Evolutionary conservation across 2,329 filamentous ascomycete species (phyloP).

Genomic region (Raffaelea albimanens): DNA sequence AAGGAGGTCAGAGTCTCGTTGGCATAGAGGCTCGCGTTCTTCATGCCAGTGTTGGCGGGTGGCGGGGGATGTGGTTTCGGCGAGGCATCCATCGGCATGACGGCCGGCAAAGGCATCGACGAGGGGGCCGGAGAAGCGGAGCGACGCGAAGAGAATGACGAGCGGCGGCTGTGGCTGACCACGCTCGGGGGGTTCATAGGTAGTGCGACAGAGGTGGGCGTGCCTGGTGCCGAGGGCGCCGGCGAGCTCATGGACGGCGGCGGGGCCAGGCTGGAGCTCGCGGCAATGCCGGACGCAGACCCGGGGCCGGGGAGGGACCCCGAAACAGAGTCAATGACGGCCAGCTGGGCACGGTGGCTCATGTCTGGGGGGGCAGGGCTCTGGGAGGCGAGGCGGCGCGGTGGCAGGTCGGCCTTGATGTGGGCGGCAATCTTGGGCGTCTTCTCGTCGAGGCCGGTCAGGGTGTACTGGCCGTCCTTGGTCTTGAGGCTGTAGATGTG

Average conservation of each 20-base stretch:
- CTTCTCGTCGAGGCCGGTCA: conserved; percentile 52
- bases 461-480: conserved; percentile 89
- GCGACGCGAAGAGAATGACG: conserved; percentile 79
- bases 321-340: conserved; percentile 39
- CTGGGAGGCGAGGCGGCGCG: conserved; percentile 78
- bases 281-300: no score
- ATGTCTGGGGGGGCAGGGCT: conserved; percentile 88
- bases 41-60: conserved; percentile 49
- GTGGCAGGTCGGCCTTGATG: conserved; percentile 78
- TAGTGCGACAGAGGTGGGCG: conserved; percentile 76
- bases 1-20: conserved; percentile 97
- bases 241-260: conserved; percentile 53
- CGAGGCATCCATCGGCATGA: conserved; percentile 87
- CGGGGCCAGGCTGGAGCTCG: conserved; percentile 40
- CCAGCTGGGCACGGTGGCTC: conserved; percentile 53
- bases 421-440: conserved; percentile 75
- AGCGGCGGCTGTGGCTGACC: conserved; percentile 85
- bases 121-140: conserved; percentile 92
- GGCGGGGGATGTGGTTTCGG: conserved; percentile 59
- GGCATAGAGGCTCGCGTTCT: conserved; percentile 84
- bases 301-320: no score
- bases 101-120: conserved; percentile 82
- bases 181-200: conserved; percentile 93
- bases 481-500: conserved; percentile 95
- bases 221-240: conserved; percentile 82